Evolutionary conservation across 2,329 filamentous ascomycete genomes (phyloP).

Genomic region (Tolypocladium guangdongense): DNA sequence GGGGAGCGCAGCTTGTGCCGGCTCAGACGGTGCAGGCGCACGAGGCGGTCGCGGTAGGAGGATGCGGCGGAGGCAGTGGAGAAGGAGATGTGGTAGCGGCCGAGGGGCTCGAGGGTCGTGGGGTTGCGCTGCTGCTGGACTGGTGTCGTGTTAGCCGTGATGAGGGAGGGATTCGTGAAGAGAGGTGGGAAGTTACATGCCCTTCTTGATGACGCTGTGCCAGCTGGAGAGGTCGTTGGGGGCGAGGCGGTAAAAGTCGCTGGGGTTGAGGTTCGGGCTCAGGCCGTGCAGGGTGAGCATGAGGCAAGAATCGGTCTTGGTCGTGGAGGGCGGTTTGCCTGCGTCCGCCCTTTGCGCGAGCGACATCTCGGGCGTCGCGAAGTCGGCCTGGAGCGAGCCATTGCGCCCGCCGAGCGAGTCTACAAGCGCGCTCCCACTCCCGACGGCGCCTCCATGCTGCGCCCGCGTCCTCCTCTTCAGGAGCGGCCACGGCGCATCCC

Average conservation of each 20-base stretch:
- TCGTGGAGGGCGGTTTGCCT: background rate
- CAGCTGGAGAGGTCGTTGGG: slow-evolving; percentile 57
- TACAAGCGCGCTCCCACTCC: background rate
- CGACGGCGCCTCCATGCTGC: background rate
- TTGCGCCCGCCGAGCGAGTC: background rate
- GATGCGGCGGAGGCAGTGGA: slow-evolving; percentile 44
- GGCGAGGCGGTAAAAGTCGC: slow-evolving; percentile 61
- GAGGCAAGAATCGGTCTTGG: slow-evolving; percentile 4
- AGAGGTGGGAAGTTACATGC: slow-evolving; percentile 17
- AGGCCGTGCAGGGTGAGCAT: slow-evolving; percentile 49
- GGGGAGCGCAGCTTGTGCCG: slow-evolving; percentile 17
- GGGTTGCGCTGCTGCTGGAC: slow-evolving; percentile 56
- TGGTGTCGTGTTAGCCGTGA: slow-evolving; percentile 7
- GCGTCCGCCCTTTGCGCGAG: background rate
- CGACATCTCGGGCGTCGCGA: background rate
- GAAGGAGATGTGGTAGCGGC: slow-evolving; percentile 63
- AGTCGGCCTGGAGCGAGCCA: background rate
- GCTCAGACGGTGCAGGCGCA: slow-evolving; percentile 21
- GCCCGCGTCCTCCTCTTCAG: background rate
- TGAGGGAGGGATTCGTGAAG: background rate
- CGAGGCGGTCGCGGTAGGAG: slow-evolving; percentile 40
- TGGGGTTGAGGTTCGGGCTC: slow-evolving; percentile 47
- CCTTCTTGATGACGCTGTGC: slow-evolving; percentile 50
- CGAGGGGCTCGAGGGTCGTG: slow-evolving; percentile 49
- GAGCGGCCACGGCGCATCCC: background rate